These are phyloP conservation scores for Annulohypoxylon bovei DNA, from an alignment of 495 filamentous ascomycete genomes.

Conservation along the genomic window DNA sequence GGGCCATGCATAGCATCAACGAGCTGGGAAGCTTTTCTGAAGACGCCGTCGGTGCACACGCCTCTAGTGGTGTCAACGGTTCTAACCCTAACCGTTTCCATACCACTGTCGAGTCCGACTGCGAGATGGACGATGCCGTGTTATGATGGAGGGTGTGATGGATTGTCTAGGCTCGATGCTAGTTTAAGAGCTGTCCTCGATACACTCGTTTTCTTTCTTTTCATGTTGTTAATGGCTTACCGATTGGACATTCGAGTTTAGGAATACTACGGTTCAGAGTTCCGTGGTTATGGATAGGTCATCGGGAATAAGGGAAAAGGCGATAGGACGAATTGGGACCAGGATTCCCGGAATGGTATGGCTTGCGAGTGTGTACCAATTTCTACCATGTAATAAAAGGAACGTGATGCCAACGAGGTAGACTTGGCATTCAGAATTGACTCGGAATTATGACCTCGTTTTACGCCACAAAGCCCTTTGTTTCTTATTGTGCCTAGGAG, in stretches of 20 bases:
- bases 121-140: constrained; percentile 32
- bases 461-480: no score
- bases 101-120: constrained; percentile 23
- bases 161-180: not conserved
- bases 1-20: constrained; percentile 55
- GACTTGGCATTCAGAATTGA: constrained; percentile 10
- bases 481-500: not conserved
- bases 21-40: constrained; percentile 33
- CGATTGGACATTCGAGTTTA: not conserved
- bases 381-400: constrained; percentile 12
- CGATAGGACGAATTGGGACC: not conserved
- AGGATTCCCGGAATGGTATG: not conserved
- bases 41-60: not conserved
- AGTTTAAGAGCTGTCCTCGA: not conserved
- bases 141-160: constrained; percentile 10
- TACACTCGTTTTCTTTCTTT: not conserved
- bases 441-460: not conserved
- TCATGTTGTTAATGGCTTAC: not conserved
- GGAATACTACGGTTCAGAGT: not conserved
- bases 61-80: not conserved
- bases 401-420: constrained; percentile 1
- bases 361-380: constrained; percentile 12
- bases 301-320: not conserved
- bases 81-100: not conserved
- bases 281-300: not conserved